Base-by-base conservation (phyloP, 1,284 basidiomycete genomes). In the Inonotus obliquus region DNA sequence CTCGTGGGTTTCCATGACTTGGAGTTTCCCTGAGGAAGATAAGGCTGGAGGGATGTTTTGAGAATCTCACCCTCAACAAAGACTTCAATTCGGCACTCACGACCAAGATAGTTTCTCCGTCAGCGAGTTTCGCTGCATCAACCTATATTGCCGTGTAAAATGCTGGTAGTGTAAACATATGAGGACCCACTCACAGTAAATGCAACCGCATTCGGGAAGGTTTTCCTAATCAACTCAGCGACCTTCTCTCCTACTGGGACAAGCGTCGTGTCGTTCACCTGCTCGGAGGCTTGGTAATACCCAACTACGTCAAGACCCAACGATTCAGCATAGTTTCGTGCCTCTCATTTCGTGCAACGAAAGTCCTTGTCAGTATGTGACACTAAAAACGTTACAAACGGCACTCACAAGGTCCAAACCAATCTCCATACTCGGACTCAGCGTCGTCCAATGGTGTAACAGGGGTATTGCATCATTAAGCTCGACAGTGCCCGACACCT, bases 351-450 rank as follows among this genome's bases (percentile, higher is more conserved):
- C 29, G 35, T 14, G 51, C n/a, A 41, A 39, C 41, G 41, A 44
- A 17, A 17, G 19, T 23, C 41, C 25, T 7, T 25, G 23, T 44
- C 21, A 37, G n/a, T 17, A 14, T 25, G 17, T 19, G 23, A 65
- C 55, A 21, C 53, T 52, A 14, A 39, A 44, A 25, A 35, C 48
- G 53, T n/a, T 58, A 11, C 17, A 54, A n/a, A 35, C 10, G 25
- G 25, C 25, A 74, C 82, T 69, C 67, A 89, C 89, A 67, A 91
- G 73, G 66, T 87, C 86, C 53, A 92, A 76, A 13, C 87, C 89
- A 63, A 89, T 84, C 69, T 91, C 88, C 85, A 89, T 89, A 83
- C 87, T 88, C 1, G 87, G 86, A 64, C 85, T 87, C 57, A 91
- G 75, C 66, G 80, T 85, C 10, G 88, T 89, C 89, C 88, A 91